These are phyloP conservation scores for Lipomyces orientalis DNA, from an alignment of 805 yeast species.

Conservation along the genomic window DNA sequence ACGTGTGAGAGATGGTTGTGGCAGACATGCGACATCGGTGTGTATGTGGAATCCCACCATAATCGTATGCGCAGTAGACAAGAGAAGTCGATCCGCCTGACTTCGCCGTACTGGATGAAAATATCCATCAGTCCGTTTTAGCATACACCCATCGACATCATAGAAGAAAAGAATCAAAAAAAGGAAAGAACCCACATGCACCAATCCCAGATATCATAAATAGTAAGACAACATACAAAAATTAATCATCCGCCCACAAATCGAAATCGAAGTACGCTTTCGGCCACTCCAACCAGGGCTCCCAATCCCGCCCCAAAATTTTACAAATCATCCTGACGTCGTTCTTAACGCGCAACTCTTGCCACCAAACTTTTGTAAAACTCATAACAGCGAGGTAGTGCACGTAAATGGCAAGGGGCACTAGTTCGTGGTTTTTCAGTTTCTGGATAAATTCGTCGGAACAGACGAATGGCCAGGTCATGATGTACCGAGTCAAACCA, in stretches of 20 bases:
- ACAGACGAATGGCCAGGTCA: slow-evolving; percentile 38
- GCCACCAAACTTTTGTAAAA: slow-evolving; percentile 37
- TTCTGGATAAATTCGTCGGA: slow-evolving; percentile 35
- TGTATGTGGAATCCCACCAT: no score
- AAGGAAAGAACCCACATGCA: background rate
- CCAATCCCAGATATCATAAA: background rate
- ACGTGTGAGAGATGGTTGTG: no score
- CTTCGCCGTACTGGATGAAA: no score
- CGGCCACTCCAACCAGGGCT: slow-evolving; percentile 36
- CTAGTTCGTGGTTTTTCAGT: slow-evolving; percentile 32
- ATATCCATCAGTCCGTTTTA: background rate
- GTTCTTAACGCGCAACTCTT: slow-evolving; percentile 32
- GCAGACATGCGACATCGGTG: no score
- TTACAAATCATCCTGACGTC: slow-evolving; percentile 35
- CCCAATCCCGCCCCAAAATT: slow-evolving; percentile 34
- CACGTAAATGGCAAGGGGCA: slow-evolving; percentile 34
- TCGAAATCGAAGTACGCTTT: slow-evolving; percentile 34
- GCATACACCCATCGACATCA: background rate
- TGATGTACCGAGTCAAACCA: slow-evolving; percentile 32
- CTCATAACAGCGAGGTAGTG: slow-evolving; percentile 37
- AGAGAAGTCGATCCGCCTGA: no score
- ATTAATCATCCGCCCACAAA: slow-evolving; percentile 31
- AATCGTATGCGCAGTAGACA: no score
- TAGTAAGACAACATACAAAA: background rate
- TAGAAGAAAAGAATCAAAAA: background rate